Evolutionary conservation across 495 filamentous ascomycete species (phyloP).

Genomic region (Neurospora sp.): DNA sequence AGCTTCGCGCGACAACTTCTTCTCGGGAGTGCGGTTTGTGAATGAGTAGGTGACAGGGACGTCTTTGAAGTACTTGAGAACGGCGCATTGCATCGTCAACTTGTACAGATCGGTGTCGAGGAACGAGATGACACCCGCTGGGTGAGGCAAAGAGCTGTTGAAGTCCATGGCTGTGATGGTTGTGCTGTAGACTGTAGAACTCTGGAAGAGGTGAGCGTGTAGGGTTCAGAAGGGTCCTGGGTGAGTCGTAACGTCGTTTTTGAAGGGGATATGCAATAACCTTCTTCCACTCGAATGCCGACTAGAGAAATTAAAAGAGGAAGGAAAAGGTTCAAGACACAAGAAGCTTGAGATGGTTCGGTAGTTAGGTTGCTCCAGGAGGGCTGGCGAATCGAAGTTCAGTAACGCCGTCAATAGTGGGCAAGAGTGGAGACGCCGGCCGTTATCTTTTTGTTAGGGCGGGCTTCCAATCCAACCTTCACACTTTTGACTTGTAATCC

Average conservation of each 20-base stretch:
- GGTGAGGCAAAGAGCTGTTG: slow-evolving; percentile 46
- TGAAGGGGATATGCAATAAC: not conserved
- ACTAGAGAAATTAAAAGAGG: not conserved
- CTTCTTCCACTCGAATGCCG: not conserved
- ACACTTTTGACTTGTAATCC: not conserved
- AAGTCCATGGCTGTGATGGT: slow-evolving; percentile 35
- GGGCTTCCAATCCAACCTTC: not conserved
- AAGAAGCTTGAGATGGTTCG: not conserved
- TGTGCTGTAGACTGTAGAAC: not conserved
- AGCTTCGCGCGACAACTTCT: slow-evolving; percentile 75
- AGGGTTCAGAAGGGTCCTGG: not conserved
- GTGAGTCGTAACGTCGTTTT: not conserved
- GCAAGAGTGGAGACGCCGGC: not conserved
- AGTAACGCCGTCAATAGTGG: not conserved
- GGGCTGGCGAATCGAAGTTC: not conserved
- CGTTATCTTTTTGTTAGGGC: not conserved
- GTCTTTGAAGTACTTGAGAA: slow-evolving; percentile 80
- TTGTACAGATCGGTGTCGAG: slow-evolving; percentile 98
- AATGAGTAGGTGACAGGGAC: slow-evolving; percentile 82
- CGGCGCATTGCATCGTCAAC: slow-evolving; percentile 94
- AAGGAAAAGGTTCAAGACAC: not conserved
- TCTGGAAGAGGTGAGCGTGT: not conserved
- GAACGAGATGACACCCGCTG: slow-evolving; percentile 74
- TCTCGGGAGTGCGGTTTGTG: slow-evolving; percentile 89
- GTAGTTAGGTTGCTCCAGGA: not conserved